These are phyloP conservation scores for Vigna reflexopilosa DNA, from an alignment of 306 rosid genomes.

Conservation along the genomic window DNA sequence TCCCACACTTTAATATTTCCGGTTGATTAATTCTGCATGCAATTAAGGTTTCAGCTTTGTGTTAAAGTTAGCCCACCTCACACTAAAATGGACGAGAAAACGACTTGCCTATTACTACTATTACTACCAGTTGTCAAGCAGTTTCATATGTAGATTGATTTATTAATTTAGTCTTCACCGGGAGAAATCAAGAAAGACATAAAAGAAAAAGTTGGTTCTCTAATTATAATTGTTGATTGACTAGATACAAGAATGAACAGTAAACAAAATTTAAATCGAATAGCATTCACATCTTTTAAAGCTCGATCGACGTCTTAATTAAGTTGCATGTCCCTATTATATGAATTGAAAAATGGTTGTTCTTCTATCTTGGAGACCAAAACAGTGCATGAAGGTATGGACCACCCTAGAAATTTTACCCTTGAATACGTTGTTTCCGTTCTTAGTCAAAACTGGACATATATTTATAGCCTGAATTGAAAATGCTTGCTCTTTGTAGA, in stretches of 20 bases:
- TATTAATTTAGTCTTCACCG: not conserved
- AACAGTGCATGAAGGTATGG: constrained; percentile 36
- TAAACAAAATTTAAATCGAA: constrained; percentile 17
- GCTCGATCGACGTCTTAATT: constrained; percentile 6
- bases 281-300: constrained; percentile 11
- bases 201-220: constrained; percentile 6
- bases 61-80: not conserved
- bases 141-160: not conserved
- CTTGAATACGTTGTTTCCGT: constrained; percentile 13
- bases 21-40: constrained; percentile 22
- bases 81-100: constrained; percentile 24
- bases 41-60: constrained; percentile 13
- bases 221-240: not conserved
- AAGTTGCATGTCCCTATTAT: constrained; percentile 15
- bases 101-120: not conserved
- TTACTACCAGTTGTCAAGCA: not conserved
- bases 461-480: constrained; percentile 36
- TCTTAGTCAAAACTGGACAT: constrained; percentile 42
- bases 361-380: constrained; percentile 28
- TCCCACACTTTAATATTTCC: constrained; percentile 2
- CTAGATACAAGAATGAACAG: constrained; percentile 1
- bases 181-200: constrained; percentile 25
- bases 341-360: constrained; percentile 26
- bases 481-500: constrained; percentile 34
- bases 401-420: constrained; percentile 41